Percentiles rank a stretch among this genome's conserved stretches.
phyloP scores from a whole-genome alignment of 78 protist species.

The Dictyostelium brefeldianum region DNA sequence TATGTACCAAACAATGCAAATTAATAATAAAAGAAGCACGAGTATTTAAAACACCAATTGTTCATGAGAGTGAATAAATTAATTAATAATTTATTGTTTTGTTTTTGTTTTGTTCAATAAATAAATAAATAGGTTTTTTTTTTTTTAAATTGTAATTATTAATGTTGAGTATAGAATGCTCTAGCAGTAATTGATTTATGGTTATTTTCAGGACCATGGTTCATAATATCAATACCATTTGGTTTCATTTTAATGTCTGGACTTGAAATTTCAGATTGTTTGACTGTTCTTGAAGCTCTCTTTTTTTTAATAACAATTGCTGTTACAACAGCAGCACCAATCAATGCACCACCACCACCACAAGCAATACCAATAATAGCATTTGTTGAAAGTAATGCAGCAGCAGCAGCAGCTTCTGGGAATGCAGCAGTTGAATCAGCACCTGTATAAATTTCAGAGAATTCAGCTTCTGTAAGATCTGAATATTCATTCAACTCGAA shows the following conservation, averaged over 20 bases:
- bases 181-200: conserved; percentile 47
- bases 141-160: too few species aligned
- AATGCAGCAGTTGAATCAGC: conserved; percentile 4
- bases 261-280: background rate
- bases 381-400: conserved; percentile 16
- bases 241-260: background rate
- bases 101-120: too few species aligned
- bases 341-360: conserved; percentile 12
- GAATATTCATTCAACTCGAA: conserved; percentile 9
- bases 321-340: background rate
- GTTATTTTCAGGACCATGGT: background rate
- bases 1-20: too few species aligned
- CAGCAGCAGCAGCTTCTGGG: conserved; percentile 12
- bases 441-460: conserved; percentile 7
- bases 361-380: conserved; percentile 46
- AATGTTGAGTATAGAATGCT: background rate
- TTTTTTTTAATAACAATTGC: background rate
- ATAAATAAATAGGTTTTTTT: too few species aligned
- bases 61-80: too few species aligned
- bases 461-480: conserved; percentile 11
- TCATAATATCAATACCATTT: conserved; percentile 30
- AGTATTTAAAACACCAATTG: too few species aligned
- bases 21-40: too few species aligned
- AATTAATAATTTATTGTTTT: too few species aligned
- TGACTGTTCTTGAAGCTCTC: background rate